Evolutionary conservation across 805 yeast genomes (phyloP), one percentile per base, ranked within the genome.

Genomic region (Saccharomyces paradoxus): DNA sequence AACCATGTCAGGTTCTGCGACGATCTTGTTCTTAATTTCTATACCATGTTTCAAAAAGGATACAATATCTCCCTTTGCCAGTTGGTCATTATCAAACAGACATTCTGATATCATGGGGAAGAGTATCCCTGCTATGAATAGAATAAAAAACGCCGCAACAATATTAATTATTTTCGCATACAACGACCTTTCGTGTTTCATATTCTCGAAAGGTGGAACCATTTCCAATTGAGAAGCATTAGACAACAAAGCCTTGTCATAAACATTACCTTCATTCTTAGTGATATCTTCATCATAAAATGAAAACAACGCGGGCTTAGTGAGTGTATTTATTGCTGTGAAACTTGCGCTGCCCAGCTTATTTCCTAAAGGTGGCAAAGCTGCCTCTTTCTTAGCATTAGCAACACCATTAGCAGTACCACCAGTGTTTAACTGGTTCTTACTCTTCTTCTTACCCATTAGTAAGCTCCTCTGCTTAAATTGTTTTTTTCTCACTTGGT

Each of bases 51-150:
- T 17, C 8, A 37, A 10, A 37, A 37, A 37, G 6, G 44, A 37
- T 9, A n/a, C 44, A 12, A 37, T 37, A 37, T 17, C 44, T 17
- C 44, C 44, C 24, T 37, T 37, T 17, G 24, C 44, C 44, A 37
- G 4, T 21, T 37, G 44, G 12, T 37, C 44, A 17, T 75, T 76
- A 58, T 71, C 78, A 64, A 80, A 81, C 53, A 82, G 71, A 58
- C 80, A 80, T 52, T 72, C 75, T 10, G 81, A 76, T 47, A 82
- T 67, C 56, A 72, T 78, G 58, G 81, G 78, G 66, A 81, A 82
- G 4, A 78, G 60, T 52, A 75, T 77, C 3, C 87, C 86, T 29
- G 78, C 73, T 4, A 69, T 54, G 9, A 80, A 74, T 37, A 77
- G 60, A 2, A 70, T 53, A 2, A 58, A 22, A 3, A 62, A 22